Conservation (phyloP, 371 early-diverging fungal genomes). For the Nematocida minor region DNA sequence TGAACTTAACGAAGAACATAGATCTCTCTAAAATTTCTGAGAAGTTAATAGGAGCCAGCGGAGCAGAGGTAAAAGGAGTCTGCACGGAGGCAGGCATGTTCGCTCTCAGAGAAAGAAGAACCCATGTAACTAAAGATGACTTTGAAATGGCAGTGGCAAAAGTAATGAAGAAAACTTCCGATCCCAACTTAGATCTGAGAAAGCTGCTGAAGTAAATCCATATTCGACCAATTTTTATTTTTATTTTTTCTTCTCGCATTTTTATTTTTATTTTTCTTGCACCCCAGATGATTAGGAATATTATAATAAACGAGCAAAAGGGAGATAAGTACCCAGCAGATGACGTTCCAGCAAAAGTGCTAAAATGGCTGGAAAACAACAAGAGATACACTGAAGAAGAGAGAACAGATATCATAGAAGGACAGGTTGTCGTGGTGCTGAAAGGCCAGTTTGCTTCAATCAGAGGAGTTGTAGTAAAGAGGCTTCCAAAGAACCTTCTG, state of each 20-base stretch:
- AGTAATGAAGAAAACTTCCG: slow-evolving; percentile 68
- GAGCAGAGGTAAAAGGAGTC: slow-evolving; percentile 96
- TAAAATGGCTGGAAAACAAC: slow-evolving; percentile 39
- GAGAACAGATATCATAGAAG: slow-evolving; percentile 43
- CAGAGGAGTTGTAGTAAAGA: slow-evolving; percentile 42
- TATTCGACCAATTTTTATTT: no score
- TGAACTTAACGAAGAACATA: slow-evolving; percentile 96
- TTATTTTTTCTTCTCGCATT: neutral
- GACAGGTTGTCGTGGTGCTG: slow-evolving; percentile 38
- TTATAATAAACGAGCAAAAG: slow-evolving; percentile 35
- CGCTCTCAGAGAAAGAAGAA: slow-evolving; percentile 93
- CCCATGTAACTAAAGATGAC: slow-evolving; percentile 98
- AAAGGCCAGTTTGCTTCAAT: slow-evolving; percentile 27
- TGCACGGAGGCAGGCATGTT: slow-evolving; percentile 99
- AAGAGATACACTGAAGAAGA: slow-evolving; percentile 29
- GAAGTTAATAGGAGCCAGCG: slow-evolving; percentile 83
- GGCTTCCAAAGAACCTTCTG: slow-evolving; percentile 41
- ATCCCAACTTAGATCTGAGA: slow-evolving; percentile 57
- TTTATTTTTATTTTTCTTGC: slow-evolving; percentile 25
- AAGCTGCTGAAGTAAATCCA: slow-evolving; percentile 64
- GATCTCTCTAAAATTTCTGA: slow-evolving; percentile 87
- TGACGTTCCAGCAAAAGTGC: slow-evolving; percentile 39
- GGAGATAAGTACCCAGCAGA: slow-evolving; percentile 31
- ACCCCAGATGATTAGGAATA: slow-evolving; percentile 48
- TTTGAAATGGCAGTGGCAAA: slow-evolving; percentile 99